Percentiles rank a stretch among this genome's conserved stretches.
These are phyloP conservation scores for Vitis rupestris DNA, from an alignment of 164 flowering plant species.

Conservation along the genomic window DNA sequence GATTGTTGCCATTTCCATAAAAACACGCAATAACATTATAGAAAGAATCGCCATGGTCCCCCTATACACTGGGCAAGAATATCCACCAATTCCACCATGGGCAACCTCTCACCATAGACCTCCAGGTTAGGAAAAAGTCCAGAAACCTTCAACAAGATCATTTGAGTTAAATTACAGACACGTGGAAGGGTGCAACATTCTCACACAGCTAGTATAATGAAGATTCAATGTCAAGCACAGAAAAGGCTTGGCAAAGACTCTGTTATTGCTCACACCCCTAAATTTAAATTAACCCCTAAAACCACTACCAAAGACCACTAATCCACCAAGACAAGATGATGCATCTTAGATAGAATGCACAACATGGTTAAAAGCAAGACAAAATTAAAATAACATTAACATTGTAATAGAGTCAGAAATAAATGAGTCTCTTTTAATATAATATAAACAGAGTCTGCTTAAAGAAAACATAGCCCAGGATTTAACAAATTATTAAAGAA, in stretches of 20 bases:
- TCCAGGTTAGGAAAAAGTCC: slow-evolving; percentile 50
- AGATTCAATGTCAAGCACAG: slow-evolving; percentile 25
- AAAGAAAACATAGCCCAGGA: too few species aligned
- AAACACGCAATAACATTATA: slow-evolving; percentile 85
- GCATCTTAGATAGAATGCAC: too few species aligned
- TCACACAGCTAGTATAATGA: slow-evolving; percentile 23
- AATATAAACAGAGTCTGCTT: too few species aligned
- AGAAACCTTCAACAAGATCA: slow-evolving; percentile 55
- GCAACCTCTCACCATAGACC: slow-evolving; percentile 48
- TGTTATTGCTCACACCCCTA: slow-evolving; percentile 2
- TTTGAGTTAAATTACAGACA: slow-evolving; percentile 44
- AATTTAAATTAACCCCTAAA: not conserved
- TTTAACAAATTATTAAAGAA: too few species aligned
- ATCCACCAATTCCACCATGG: slow-evolving; percentile 68
- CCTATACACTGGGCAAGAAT: slow-evolving; percentile 62
- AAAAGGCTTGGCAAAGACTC: slow-evolving; percentile 27
- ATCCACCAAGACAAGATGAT: not conserved
- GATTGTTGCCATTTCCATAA: slow-evolving; percentile 76
- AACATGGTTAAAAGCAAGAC: too few species aligned
- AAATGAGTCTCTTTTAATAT: too few species aligned
- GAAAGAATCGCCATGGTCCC: slow-evolving; percentile 81
- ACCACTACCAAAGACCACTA: not conserved
- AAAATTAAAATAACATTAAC: too few species aligned
- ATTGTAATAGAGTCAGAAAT: too few species aligned
- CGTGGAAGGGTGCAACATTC: slow-evolving; percentile 39